Evolutionary conservation across 2,329 filamentous ascomycete species (phyloP), one percentile per base, ranked within the genome.

Genomic region (Dissoconium aciculare): DNA sequence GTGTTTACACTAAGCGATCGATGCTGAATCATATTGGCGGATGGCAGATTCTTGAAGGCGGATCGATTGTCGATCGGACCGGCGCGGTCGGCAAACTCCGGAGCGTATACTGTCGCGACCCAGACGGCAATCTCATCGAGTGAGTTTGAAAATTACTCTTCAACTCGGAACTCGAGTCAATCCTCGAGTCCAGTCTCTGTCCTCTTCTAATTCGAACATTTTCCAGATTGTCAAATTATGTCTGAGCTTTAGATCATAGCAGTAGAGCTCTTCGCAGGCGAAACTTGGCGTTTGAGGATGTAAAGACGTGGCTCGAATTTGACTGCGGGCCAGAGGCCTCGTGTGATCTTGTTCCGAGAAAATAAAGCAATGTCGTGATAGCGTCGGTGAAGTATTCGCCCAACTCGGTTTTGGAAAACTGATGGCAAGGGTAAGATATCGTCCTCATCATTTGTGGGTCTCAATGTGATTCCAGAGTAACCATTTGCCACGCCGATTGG

Each of bases 61-160:
- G 57, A 0, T 45, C 60, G 27, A 55, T 71, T 8, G 69, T 74
- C 4, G 47, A 56, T 9, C 54, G 71, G 27, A 73, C 65, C 0
- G 71, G 71, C 2, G 69, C 71, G 0, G 53, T 55, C 31, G 69
- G 69, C 0, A 60, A 53, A 33, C 52, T 76, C 26, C 54, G 59
- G 31, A 74, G 70, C 47, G 56, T 75, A 2, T 75, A 74, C 50
- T 60, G 70, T 30, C 55, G 69, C 21, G 71, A 75, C 50, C 69
- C 69, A 2, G 71, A 75, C 51, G 67, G 64, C 4, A 74, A 74
- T 47, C 41, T 75, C 39, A 62, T 75, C 24, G 71, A 75, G 70
- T 75, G 43, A 47, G 67, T 56, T 10, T 12, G n/a, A 23, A 23
- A 8, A n/a, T n/a, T n/a, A n/a, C n/a, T n/a, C n/a, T n/a, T n/a